Base-by-base conservation (phyloP, 169 alveolate species). In the Toxoplasma gondii region DNA sequence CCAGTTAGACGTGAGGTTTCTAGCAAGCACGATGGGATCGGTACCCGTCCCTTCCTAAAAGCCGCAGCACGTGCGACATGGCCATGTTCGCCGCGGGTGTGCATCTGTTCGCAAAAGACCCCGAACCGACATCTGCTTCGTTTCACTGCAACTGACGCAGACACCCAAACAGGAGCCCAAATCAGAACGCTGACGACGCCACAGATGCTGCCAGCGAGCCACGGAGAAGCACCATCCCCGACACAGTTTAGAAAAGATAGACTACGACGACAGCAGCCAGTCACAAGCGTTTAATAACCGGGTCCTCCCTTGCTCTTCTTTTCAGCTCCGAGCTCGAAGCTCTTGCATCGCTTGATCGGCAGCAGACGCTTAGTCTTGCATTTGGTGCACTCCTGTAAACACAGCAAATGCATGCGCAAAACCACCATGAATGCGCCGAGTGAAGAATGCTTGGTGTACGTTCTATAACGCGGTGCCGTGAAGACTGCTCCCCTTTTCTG, bases 291-390 rank as follows among this genome's bases (percentile, higher is more conserved):
- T 86, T 83, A 94, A 78, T 69, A 94, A 53, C 45, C 43, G n/a
- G 94, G 92, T 39, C 94, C 96, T 78, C 94, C 95, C 97, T 98
- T 98, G 95, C 97, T 97, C 98, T 98, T 98, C 96, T 98, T 98
- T 94, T 98, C 99, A 84, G 99, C 99, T 88, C 99, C 99, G 92
- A 99, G 97, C 97, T 99, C 99, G 98, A 99, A 99, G 95, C 99
- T 99, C 99, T 99, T 99, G 98, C 99, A 99, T 95, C 99, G 98
- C 98, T 99, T 99, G 95, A 99, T 98, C 74, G 99, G 99, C 93
- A 97, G 97, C 94, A 98, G 97, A 96, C 99, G 98, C 98, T 99
- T 99, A 94, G 98, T 98, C 98, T 99, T 99, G 98, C 99, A 99
- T 94, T 97, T 97, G 67, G 99, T 97, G 98, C 99, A 99, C 96